Conservation (phyloP, 2,329 filamentous ascomycete genomes). For the Pyrenophora graminea region DNA sequence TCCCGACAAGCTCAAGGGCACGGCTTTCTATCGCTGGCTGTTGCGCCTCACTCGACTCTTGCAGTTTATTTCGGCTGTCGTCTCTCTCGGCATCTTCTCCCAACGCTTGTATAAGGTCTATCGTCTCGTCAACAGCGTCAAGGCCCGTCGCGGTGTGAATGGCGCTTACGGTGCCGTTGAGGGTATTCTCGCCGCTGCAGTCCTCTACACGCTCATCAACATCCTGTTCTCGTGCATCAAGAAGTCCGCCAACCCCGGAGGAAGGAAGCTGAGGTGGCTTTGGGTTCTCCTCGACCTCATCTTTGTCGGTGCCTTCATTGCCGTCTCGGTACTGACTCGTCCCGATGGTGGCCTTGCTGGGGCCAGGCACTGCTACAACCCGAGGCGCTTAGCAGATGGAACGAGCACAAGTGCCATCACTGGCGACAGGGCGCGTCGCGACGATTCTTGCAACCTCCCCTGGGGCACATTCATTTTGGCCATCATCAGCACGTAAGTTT, state of each 20-base stretch:
- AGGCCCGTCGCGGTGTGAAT: conserved; percentile 32
- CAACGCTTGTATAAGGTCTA: conserved; percentile 48
- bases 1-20: conserved; percentile 28
- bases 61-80: conserved; percentile 52
- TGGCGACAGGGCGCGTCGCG: conserved; percentile 19
- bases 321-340: conserved; percentile 49
- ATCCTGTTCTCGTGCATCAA: conserved; percentile 44
- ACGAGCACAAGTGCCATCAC: conserved; percentile 12
- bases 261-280: conserved; percentile 45
- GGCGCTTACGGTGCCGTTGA: conserved; percentile 49
- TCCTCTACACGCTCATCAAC: conserved; percentile 49
- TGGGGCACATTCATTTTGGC: conserved; percentile 53
- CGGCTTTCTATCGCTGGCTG: conserved; percentile 32
- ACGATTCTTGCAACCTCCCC: conserved; percentile 47
- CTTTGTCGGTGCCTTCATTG: conserved; percentile 50
- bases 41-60: conserved; percentile 48
- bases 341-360: conserved; percentile 44
- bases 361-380: conserved; percentile 39
- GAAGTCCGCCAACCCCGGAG: conserved; percentile 35
- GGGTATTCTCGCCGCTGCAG: conserved; percentile 52
- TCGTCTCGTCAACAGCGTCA: conserved; percentile 43
- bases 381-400: conserved; percentile 6
- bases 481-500: conserved; percentile 52
- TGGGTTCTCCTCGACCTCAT: conserved; percentile 47
- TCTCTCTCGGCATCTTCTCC: conserved; percentile 53